Percentiles rank a stretch among this genome's conserved stretches.
phyloP scores from a whole-genome alignment of 2,329 filamentous ascomycete species.

The Lachnellula arida region DNA sequence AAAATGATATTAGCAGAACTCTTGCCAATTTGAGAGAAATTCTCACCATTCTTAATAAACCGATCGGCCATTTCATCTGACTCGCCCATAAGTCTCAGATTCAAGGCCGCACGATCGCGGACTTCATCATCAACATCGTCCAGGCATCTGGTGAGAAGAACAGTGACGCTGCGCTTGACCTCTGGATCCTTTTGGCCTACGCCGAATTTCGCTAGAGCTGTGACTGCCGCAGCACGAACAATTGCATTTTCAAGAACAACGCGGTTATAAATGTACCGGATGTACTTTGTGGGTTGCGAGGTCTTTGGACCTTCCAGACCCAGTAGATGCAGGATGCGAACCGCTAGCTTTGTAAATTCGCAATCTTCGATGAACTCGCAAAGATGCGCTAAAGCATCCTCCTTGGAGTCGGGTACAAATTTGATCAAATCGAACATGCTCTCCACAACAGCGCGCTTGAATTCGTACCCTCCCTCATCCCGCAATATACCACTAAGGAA shows the following conservation, averaged over 20 bases:
- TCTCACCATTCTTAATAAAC: constrained; percentile 87
- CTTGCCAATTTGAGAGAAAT: constrained; percentile 12
- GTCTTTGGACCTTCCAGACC: constrained; percentile 94
- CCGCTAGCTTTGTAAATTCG: constrained; percentile 96
- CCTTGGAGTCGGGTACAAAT: constrained; percentile 85
- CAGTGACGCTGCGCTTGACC: constrained; percentile 91
- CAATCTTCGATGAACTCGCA: constrained; percentile 99
- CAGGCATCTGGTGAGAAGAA: constrained; percentile 86
- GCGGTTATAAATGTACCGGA: constrained; percentile 98
- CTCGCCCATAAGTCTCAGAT: constrained; percentile 86
- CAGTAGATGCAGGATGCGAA: constrained; percentile 89
- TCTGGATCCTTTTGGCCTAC: constrained; percentile 95
- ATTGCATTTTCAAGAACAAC: constrained; percentile 97
- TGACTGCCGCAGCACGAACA: constrained; percentile 90
- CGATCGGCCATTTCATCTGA: constrained; percentile 72
- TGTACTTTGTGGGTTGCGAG: constrained; percentile 94
- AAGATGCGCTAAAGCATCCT: constrained; percentile 82
- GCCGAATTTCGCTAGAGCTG: constrained; percentile 93
- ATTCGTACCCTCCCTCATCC: constrained; percentile 96
- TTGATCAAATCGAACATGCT: constrained; percentile 99
- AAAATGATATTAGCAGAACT: constrained; percentile 10
- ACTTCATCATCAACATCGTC: constrained; percentile 98
- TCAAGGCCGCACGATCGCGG: constrained; percentile 88
- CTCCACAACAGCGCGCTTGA: constrained; percentile 95
- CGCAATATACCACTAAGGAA: constrained; percentile 96